phyloP scores from a whole-genome alignment of 805 yeast genomes.

The Barnettozyma botsteinii region DNA sequence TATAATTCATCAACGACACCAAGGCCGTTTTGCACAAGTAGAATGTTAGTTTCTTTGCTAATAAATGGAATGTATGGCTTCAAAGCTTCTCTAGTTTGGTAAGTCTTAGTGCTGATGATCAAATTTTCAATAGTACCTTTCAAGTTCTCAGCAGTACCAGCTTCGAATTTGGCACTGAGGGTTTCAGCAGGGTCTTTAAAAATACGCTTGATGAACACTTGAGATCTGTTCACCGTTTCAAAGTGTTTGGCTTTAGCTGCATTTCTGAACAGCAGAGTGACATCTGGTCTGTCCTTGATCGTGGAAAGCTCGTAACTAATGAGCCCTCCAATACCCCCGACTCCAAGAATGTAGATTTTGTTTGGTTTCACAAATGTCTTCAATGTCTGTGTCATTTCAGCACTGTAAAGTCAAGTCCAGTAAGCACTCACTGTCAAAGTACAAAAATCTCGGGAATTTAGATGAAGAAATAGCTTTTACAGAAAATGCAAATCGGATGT shows the following conservation, averaged over 20 bases:
- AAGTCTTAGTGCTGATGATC: constrained; percentile 75
- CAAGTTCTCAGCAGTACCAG: constrained; percentile 15
- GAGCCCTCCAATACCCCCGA: constrained; percentile 26
- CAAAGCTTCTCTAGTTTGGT: constrained; percentile 63
- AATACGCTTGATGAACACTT: constrained; percentile 16
- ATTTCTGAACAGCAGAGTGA: constrained; percentile 21
- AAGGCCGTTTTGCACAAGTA: constrained; percentile 85
- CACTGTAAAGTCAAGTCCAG: too few relatives aligned
- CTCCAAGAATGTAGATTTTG: constrained; percentile 22
- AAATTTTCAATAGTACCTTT: constrained; percentile 43
- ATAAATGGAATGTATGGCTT: constrained; percentile 47
- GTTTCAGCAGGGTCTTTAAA: constrained; percentile 16
- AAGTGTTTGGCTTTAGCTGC: constrained; percentile 15
- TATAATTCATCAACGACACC: constrained; percentile 64
- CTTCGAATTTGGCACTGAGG: constrained; percentile 2
- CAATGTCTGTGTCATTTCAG: background rate
- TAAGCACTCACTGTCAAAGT: too few relatives aligned
- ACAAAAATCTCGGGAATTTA: too few relatives aligned
- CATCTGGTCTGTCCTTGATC: constrained; percentile 13
- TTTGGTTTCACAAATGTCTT: background rate
- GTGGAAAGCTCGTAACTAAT: constrained; percentile 23
- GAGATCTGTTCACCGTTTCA: constrained; percentile 13
- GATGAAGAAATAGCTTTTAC: too few relatives aligned
- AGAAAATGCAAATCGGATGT: too few relatives aligned
- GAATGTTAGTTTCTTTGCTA: constrained; percentile 46